Conservation (phyloP, 2,329 filamentous ascomycete genomes). For the Fusarium sp. region DNA sequence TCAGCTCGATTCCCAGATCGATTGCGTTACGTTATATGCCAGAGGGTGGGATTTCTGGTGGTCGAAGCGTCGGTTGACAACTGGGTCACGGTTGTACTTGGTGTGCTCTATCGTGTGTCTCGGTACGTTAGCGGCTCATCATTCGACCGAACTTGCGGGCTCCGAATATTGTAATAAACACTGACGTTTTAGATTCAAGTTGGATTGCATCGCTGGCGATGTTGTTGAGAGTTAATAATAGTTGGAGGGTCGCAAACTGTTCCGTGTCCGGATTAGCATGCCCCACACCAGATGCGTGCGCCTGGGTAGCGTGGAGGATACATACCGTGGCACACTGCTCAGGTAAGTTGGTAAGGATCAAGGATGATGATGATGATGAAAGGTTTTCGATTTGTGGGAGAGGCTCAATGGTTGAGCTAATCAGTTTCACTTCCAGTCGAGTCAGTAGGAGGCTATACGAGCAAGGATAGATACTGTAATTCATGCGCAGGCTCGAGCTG, state of each 20-base stretch:
- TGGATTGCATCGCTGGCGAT: constrained; percentile 24
- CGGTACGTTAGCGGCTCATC: neutral
- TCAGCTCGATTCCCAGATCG: constrained; percentile 33
- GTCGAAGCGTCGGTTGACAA: constrained; percentile 26
- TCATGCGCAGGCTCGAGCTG: constrained; percentile 38
- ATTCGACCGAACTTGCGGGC: constrained; percentile 12
- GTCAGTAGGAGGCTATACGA: constrained; percentile 21
- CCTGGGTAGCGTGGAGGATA: constrained; percentile 26
- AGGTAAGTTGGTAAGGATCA: neutral
- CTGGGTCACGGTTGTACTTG: constrained; percentile 11
- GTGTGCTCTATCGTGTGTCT: neutral
- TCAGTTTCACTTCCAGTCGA: constrained; percentile 39
- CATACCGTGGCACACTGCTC: neutral
- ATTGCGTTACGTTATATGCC: constrained; percentile 38
- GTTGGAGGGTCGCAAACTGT: constrained; percentile 33
- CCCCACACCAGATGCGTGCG: constrained; percentile 39
- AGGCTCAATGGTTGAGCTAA: constrained; percentile 27
- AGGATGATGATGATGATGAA: neutral
- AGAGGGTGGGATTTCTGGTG: constrained; percentile 11
- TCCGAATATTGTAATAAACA: constrained; percentile 13
- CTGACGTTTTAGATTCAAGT: constrained; percentile 27
- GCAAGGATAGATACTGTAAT: constrained; percentile 23
- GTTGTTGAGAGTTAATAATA: constrained; percentile 30
- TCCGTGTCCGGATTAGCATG: constrained; percentile 37
- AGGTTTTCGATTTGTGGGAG: constrained; percentile 20